A percentile compares a stretch with the other conserved stretches of the same genome.
Conservation (phyloP, 1,284 basidiomycete genomes). For the Trichosporon ovoides region DNA sequence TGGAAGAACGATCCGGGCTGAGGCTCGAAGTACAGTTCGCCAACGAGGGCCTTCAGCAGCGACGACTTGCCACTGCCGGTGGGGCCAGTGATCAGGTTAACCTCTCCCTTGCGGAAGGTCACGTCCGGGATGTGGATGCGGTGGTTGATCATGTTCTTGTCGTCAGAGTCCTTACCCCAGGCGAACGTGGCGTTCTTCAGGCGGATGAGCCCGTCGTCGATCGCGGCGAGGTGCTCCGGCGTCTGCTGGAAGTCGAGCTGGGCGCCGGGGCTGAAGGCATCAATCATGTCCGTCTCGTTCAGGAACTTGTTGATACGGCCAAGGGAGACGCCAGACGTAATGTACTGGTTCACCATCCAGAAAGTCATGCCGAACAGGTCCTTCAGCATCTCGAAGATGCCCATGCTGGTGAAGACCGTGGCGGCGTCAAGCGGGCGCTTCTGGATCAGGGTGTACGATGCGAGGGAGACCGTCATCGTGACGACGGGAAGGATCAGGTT, state of each 20-base stretch:
- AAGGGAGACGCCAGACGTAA: constrained; percentile 53
- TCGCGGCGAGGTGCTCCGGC: constrained; percentile 33
- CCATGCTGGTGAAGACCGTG: constrained; percentile 47
- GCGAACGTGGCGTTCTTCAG: constrained; percentile 41
- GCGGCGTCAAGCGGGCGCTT: constrained; percentile 50
- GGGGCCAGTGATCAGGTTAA: constrained; percentile 62
- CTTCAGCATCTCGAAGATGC: constrained; percentile 46
- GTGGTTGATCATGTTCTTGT: constrained; percentile 47
- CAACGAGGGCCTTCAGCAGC: constrained; percentile 53
- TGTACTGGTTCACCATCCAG: constrained; percentile 38
- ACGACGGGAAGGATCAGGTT: constrained; percentile 61
- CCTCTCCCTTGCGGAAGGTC: constrained; percentile 55
- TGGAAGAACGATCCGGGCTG: constrained; percentile 59
- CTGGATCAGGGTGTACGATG: constrained; percentile 55
- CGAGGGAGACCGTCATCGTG: constrained; percentile 64
- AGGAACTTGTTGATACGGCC: constrained; percentile 54
- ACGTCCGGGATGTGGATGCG: constrained; percentile 55
- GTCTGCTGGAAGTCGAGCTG: constrained; percentile 23
- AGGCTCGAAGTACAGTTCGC: constrained; percentile 51
- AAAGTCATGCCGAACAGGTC: constrained; percentile 31
- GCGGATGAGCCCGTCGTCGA: constrained; percentile 36
- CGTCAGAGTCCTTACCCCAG: constrained; percentile 34
- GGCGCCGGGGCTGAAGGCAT: constrained; percentile 47
- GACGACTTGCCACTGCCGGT: constrained; percentile 50
- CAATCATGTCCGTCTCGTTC: constrained; percentile 56